phyloP scores from a whole-genome alignment of 2,329 filamentous ascomycete genomes.

The Fusarium transvaalense region DNA sequence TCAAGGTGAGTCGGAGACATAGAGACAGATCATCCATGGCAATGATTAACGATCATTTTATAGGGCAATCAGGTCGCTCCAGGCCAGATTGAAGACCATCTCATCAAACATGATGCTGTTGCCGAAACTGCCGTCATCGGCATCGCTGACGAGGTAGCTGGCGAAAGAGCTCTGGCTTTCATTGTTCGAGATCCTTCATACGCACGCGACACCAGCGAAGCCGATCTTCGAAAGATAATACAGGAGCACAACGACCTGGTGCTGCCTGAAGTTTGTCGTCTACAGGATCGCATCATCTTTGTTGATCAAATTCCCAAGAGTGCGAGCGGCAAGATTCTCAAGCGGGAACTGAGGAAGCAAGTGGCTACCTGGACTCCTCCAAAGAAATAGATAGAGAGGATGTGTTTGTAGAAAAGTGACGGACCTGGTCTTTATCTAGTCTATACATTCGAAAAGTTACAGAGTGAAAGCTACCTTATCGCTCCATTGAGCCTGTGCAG shows the following conservation, averaged over 20 bases:
- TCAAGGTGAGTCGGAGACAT: slow-evolving; percentile 4
- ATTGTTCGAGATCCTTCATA: slow-evolving; percentile 12
- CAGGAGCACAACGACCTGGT: slow-evolving; percentile 8
- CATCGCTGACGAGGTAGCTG: slow-evolving; percentile 8
- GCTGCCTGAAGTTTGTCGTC: slow-evolving; percentile 8
- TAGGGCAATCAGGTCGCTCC: slow-evolving; percentile 9
- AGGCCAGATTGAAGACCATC: slow-evolving; percentile 7
- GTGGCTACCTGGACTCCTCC: slow-evolving; percentile 4
- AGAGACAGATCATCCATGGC: neutral
- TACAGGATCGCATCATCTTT: slow-evolving; percentile 10
- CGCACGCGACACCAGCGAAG: slow-evolving; percentile 8
- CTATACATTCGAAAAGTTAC: neutral
- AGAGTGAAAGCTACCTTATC: neutral
- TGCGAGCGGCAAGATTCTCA: slow-evolving; percentile 9
- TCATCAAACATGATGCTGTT: slow-evolving; percentile 8
- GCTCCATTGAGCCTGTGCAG: neutral
- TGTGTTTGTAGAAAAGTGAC: neutral
- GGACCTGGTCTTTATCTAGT: neutral
- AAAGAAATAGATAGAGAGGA: neutral
- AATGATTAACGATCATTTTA: neutral
- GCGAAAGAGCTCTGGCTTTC: slow-evolving; percentile 12
- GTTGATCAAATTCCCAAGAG: slow-evolving; percentile 9
- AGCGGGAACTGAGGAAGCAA: slow-evolving; percentile 10
- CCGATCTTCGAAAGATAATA: slow-evolving; percentile 6
- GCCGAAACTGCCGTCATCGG: slow-evolving; percentile 8